Conservation (phyloP, 139 green algal genomes). For the Chlorella sp. region DNA sequence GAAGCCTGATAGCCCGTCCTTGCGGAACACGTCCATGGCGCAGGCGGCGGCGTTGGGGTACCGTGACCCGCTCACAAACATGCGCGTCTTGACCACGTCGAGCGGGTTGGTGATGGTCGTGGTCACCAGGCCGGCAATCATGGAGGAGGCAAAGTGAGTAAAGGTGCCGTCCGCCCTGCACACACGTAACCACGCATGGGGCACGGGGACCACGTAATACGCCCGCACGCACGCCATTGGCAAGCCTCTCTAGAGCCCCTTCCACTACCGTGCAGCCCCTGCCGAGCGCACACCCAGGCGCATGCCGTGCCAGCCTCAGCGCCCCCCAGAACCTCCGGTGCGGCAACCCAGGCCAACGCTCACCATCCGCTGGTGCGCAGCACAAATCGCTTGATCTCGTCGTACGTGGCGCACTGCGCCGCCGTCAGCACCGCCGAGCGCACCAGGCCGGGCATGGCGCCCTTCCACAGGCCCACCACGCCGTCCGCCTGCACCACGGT, state of each 20-base stretch:
- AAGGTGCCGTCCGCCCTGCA: conserved; percentile 1
- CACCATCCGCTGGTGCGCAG: conserved; percentile 29
- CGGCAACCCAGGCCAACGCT: too few relatives aligned
- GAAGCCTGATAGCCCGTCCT: conserved; percentile 46
- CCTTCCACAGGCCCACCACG: conserved; percentile 68
- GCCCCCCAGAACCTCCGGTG: too few relatives aligned
- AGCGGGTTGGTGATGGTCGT: conserved; percentile 82
- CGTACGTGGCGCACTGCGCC: conserved; percentile 79
- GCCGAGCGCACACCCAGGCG: not conserved
- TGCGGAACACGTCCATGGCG: conserved; percentile 23
- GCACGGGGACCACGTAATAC: too few relatives aligned
- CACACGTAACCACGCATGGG: too few relatives aligned
- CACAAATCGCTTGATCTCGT: conserved; percentile 58
- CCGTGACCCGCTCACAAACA: conserved; percentile 44
- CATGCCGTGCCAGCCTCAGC: not conserved
- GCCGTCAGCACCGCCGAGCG: conserved; percentile 67
- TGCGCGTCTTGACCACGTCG: conserved; percentile 83
- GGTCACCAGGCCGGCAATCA: conserved; percentile 66
- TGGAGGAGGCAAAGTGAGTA: conserved; percentile 11
- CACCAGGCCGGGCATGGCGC: conserved; percentile 64
- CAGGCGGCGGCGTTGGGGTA: conserved; percentile 28
- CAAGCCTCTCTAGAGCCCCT: too few relatives aligned
- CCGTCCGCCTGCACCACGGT: conserved; percentile 52
- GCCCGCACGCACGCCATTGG: too few relatives aligned
- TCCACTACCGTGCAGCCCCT: not conserved